phyloP scores from a whole-genome alignment of 1,284 basidiomycete species.

The Meira nashicola region DNA sequence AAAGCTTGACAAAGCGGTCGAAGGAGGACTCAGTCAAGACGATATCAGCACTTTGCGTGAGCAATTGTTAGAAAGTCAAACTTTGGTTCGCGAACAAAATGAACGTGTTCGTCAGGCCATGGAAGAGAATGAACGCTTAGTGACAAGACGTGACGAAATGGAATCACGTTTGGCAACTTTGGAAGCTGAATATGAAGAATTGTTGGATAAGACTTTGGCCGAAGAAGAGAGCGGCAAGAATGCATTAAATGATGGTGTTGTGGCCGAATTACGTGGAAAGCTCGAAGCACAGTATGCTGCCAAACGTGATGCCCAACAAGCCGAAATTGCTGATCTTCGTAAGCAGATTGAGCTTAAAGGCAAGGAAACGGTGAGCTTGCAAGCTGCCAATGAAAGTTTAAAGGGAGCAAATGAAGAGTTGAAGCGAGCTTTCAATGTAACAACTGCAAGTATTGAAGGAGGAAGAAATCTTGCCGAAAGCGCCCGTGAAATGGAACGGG shows the following conservation, averaged over 20 bases:
- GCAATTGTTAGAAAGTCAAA: slow-evolving; percentile 83
- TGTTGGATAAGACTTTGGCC: slow-evolving; percentile 61
- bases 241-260: slow-evolving; percentile 48
- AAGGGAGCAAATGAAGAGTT: slow-evolving; percentile 97
- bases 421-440: slow-evolving; percentile 79
- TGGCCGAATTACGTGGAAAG: slow-evolving; percentile 74
- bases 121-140: slow-evolving; percentile 84
- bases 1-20: slow-evolving; percentile 65
- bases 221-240: slow-evolving; percentile 46
- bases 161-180: slow-evolving; percentile 75
- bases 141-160: slow-evolving; percentile 77
- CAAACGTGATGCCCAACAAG: slow-evolving; percentile 80
- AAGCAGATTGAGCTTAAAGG: slow-evolving; percentile 82
- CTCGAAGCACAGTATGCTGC: slow-evolving; percentile 88
- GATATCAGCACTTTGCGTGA: slow-evolving; percentile 75
- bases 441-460: slow-evolving; percentile 90
- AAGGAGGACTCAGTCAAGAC: slow-evolving; percentile 59
- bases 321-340: slow-evolving; percentile 82
- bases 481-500: slow-evolving; percentile 92
- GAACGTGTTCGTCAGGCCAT: slow-evolving; percentile 82
- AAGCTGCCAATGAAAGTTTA: slow-evolving; percentile 82
- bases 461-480: slow-evolving; percentile 89
- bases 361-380: slow-evolving; percentile 78
- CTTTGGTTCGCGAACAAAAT: slow-evolving; percentile 76
- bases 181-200: slow-evolving; percentile 91